Evolutionary conservation across 2,329 filamentous ascomycete species (phyloP), one percentile per base, ranked within the genome.

Genomic region (Fusarium udum): DNA sequence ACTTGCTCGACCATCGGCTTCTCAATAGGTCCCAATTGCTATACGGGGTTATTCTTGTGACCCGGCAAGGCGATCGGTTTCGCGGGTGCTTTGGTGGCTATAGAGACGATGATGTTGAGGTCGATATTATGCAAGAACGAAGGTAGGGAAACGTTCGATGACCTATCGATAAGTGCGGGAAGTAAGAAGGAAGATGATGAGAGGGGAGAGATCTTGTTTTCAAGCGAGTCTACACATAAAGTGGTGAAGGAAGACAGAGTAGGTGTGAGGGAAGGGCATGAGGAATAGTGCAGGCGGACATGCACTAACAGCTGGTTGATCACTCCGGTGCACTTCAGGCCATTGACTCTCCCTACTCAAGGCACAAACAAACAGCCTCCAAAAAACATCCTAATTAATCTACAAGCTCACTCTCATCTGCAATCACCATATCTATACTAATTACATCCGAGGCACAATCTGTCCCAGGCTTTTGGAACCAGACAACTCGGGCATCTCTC

Each of bases 251-350:
- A 18, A 12, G n/a, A 43, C 10, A 8, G 15, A 18, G 10, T 24
- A n/a, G n/a, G n/a, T n/a, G n/a, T n/a, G n/a, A n/a, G 5, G 7
- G 11, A 7, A 24, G n/a, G 42, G 12, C n/a, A 0, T 24, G 10
- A 24, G 6, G 16, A 24, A 43, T 12, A 43, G 6, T 24, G n/a
- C 15, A 43, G 15, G 15, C 15, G 20, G 0, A 12, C 10, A 24
- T 42, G 8, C 8, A 39, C 0, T n/a, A n/a, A 39, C 11, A 13
- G 20, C 20, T 39, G 37, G 37, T 22, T 39, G 37, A 22, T 39
- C 37, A 7, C 20, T 39, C 20, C 3, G 14, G 15, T 7, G 9
- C 22, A 24, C 15, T 43, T 16, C 15, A 42, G 39, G n/a, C n/a
- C 6, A 43, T 24, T 24, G 15, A 12, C n/a, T 43, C n/a, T 24